These are phyloP conservation scores for Leishmania turanica DNA, from an alignment of 208 protist species.

Conservation along the genomic window DNA sequence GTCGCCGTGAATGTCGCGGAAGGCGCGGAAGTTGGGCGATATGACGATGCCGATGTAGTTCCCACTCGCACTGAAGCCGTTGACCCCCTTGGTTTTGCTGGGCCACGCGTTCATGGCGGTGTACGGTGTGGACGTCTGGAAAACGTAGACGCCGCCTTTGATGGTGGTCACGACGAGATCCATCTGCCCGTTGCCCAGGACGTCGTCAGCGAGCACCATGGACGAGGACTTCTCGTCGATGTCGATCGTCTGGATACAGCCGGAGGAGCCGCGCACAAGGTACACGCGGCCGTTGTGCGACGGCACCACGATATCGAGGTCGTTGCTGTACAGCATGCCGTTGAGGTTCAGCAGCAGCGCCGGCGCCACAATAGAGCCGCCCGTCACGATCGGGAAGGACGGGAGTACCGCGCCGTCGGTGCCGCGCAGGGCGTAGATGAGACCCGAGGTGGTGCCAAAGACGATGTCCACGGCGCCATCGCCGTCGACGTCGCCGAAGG, in stretches of 20 bases:
- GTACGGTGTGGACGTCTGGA: conserved; percentile 72
- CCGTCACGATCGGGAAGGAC: conserved; percentile 79
- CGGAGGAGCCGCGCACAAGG: conserved; percentile 64
- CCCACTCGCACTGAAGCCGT: conserved; percentile 73
- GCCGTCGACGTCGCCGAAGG: conserved; percentile 91
- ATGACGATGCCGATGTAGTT: conserved; percentile 83
- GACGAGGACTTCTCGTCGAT: conserved; percentile 90
- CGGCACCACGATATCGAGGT: conserved; percentile 84
- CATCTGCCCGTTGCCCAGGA: conserved; percentile 89
- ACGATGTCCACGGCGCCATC: conserved; percentile 89
- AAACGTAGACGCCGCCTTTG: conserved; percentile 87
- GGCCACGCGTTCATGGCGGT: conserved; percentile 80
- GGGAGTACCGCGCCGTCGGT: conserved; percentile 50
- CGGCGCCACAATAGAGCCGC: conserved; percentile 72
- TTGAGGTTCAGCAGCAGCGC: conserved; percentile 73
- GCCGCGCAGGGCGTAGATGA: conserved; percentile 86
- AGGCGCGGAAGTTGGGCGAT: conserved; percentile 42
- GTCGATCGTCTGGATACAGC: conserved; percentile 91
- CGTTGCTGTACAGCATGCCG: conserved; percentile 20
- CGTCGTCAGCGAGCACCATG: conserved; percentile 91
- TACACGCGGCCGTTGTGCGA: conserved; percentile 91
- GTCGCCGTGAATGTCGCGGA: conserved; percentile 71
- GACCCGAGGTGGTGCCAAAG: conserved; percentile 76
- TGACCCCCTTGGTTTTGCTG: conserved; percentile 74
- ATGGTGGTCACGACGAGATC: conserved; percentile 91